Percentiles rank a stretch among this genome's conserved stretches.
Evolutionary conservation across 2,329 filamentous ascomycete genomes (phyloP).

Genomic region (Blastomyces gilchristii): DNA sequence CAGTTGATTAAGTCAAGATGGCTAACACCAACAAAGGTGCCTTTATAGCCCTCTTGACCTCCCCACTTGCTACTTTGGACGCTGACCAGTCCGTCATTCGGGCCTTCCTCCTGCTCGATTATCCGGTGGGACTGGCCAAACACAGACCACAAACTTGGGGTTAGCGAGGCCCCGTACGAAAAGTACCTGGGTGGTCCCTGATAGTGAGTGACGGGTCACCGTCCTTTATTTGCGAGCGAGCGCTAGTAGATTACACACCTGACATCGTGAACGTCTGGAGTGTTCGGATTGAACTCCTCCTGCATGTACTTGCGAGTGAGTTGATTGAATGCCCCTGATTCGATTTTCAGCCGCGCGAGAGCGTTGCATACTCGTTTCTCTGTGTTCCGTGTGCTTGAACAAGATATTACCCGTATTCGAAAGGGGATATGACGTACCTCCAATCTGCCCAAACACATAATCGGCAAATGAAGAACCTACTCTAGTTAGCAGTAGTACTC

Average conservation of each 20-base stretch:
- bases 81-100: conserved; percentile 54
- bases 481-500: background rate
- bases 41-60: conserved; percentile 44
- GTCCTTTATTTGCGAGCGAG: background rate
- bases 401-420: background rate
- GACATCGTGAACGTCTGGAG: conserved; percentile 45
- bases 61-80: conserved; percentile 53
- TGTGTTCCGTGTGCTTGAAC: conserved; percentile 12
- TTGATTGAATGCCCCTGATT: conserved; percentile 53
- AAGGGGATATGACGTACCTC: conserved; percentile 31
- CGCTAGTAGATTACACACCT: conserved; percentile 25
- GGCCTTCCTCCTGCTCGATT: conserved; percentile 44
- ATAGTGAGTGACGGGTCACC: conserved; percentile 8
- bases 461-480: conserved; percentile 51
- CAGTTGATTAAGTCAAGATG: conserved; percentile 58
- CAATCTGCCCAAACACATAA: conserved; percentile 49
- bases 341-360: conserved; percentile 45
- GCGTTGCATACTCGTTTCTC: conserved; percentile 45
- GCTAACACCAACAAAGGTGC: conserved; percentile 52
- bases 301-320: conserved; percentile 50
- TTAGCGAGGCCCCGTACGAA: conserved; percentile 51
- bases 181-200: conserved; percentile 39
- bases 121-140: conserved; percentile 49
- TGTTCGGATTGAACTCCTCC: conserved; percentile 49
- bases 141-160: conserved; percentile 46